Evolutionary conservation across 257 asterid genomes (phyloP).

Genomic region (Haberlea rhodopensis): DNA sequence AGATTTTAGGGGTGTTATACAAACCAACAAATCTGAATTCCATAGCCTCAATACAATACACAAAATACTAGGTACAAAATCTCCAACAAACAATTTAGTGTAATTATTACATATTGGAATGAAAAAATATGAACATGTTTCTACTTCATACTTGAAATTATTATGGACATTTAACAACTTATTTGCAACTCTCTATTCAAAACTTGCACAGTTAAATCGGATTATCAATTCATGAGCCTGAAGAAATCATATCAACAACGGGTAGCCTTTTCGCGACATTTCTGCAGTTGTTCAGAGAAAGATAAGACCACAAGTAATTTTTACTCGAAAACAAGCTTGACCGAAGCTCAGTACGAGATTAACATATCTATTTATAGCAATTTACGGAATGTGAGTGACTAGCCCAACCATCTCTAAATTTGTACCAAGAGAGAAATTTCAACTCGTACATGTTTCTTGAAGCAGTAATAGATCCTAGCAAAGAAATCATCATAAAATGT

Average conservation of each 20-base stretch:
- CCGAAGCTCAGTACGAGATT: background rate
- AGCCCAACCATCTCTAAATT: background rate
- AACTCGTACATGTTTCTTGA: background rate
- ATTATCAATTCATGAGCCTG: slow-evolving; percentile 11
- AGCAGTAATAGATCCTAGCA: background rate
- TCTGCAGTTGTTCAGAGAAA: slow-evolving; percentile 20
- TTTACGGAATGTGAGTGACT: background rate
- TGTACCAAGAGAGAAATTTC: background rate
- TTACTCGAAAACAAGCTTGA: background rate
- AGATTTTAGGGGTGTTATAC: too few relatives aligned
- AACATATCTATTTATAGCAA: background rate
- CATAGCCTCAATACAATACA: too few relatives aligned
- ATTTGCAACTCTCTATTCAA: background rate
- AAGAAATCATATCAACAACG: slow-evolving; percentile 1
- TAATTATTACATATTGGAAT: background rate
- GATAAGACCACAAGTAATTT: background rate
- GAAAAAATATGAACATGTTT: background rate
- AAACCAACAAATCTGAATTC: too few relatives aligned
- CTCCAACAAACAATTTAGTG: too few relatives aligned
- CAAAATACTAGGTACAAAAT: too few relatives aligned
- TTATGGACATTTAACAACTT: background rate
- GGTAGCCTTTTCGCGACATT: slow-evolving; percentile 27
- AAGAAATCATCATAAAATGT: background rate
- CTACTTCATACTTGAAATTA: background rate
- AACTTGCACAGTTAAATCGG: background rate